phyloP scores from a whole-genome alignment of 257 asterid species.

The Solanum pinnatisectum region DNA sequence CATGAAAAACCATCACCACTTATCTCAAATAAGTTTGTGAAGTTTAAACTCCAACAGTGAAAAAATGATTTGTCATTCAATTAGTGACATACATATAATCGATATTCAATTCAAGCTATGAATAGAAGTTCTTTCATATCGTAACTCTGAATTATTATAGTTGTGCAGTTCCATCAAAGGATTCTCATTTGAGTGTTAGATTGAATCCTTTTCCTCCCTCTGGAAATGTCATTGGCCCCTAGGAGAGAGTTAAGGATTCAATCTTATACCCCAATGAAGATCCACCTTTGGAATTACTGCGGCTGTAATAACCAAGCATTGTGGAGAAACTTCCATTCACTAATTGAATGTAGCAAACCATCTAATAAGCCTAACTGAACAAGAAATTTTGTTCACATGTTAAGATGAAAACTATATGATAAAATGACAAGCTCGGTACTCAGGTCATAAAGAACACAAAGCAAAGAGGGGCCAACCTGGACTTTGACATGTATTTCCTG shows the following conservation, averaged over 20 bases:
- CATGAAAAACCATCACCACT: neutral
- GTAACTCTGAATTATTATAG: neutral
- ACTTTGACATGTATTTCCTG: neutral
- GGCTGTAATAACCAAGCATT: neutral
- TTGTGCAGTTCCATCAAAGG: neutral
- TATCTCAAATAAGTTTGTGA: neutral
- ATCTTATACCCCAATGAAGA: neutral
- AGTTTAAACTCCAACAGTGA: neutral
- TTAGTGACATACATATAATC: neutral
- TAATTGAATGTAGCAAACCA: neutral
- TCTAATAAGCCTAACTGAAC: neutral
- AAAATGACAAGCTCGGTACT: neutral
- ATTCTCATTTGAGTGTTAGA: neutral
- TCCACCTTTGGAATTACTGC: neutral
- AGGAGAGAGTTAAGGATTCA: neutral
- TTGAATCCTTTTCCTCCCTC: neutral
- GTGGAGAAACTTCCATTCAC: neutral
- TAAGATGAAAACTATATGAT: neutral
- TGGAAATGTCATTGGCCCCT: neutral
- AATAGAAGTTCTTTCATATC: neutral
- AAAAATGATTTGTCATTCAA: neutral
- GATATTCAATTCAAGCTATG: neutral
- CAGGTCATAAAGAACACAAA: neutral
- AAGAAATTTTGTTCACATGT: neutral
- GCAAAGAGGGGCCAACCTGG: neutral